Evolutionary conservation across 768 basidiomycete species (phyloP).

Genomic region (Russula vinacea): DNA sequence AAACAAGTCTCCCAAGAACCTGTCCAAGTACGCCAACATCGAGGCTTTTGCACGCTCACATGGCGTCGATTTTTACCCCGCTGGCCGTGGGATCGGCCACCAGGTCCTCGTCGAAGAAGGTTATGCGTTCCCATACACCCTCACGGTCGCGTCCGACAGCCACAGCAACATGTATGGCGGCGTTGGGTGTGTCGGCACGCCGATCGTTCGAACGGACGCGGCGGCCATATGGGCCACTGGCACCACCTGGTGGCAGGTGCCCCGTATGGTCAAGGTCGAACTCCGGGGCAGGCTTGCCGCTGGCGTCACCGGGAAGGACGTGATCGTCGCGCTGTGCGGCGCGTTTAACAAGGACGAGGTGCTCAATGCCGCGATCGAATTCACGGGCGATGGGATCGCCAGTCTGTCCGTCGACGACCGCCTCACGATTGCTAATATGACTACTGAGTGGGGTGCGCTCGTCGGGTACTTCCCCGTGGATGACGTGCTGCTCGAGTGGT

Average conservation of each 20-base stretch:
- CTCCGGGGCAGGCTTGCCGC: slow-evolving; percentile 74
- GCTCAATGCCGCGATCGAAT: slow-evolving; percentile 94
- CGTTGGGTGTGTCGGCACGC: slow-evolving; percentile 94
- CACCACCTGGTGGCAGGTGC: slow-evolving; percentile 99
- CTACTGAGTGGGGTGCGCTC: slow-evolving; percentile 98
- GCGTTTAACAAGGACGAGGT: slow-evolving; percentile 97
- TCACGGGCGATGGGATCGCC: slow-evolving; percentile 82
- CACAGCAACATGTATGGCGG: slow-evolving; percentile 99
- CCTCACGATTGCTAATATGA: slow-evolving; percentile 98
- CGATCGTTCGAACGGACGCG: slow-evolving; percentile 93
- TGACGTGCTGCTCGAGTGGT: slow-evolving; percentile 78
- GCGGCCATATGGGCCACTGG: slow-evolving; percentile 98
- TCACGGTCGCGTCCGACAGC: slow-evolving; percentile 95
- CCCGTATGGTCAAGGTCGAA: slow-evolving; percentile 93
- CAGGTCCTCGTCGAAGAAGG: slow-evolving; percentile 98
- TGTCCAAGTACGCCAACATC: slow-evolving; percentile 88
- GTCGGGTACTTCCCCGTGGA: slow-evolving; percentile 95
- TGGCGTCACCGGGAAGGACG: slow-evolving; percentile 96
- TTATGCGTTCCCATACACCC: slow-evolving; percentile 92
- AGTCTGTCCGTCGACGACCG: slow-evolving; percentile 85
- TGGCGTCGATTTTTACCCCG: slow-evolving; percentile 91
- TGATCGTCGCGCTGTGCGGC: slow-evolving; percentile 95
- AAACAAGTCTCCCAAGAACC: slow-evolving; percentile 86
- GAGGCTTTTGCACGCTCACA: slow-evolving; percentile 86
- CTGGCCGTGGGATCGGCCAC: slow-evolving; percentile 96